phyloP scores from a whole-genome alignment of 2,329 filamentous ascomycete genomes.

The Talaromyces albobiverticillius region DNA sequence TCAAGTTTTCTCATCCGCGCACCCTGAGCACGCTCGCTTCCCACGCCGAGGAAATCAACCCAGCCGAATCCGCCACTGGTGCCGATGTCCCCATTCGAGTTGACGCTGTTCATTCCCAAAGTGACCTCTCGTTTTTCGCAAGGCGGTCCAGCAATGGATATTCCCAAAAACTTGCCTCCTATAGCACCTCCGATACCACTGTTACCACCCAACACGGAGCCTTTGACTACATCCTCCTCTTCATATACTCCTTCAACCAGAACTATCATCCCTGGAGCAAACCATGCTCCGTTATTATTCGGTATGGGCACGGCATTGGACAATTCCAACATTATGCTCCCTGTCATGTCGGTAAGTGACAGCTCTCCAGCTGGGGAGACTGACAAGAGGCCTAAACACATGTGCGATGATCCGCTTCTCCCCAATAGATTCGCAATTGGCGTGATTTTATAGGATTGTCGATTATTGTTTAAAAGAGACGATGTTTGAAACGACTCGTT shows the following conservation, averaged over 20 bases:
- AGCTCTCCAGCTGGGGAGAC: slow-evolving; percentile 78
- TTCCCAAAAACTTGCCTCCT: slow-evolving; percentile 85
- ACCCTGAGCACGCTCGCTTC: slow-evolving; percentile 81
- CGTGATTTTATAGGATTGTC: slow-evolving; percentile 75
- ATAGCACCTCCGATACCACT: slow-evolving; percentile 85
- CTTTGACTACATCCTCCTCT: slow-evolving; percentile 71
- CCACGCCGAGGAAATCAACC: slow-evolving; percentile 92
- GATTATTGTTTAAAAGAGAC: slow-evolving; percentile 63
- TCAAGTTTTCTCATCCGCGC: slow-evolving; percentile 79
- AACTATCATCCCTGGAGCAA: slow-evolving; percentile 92
- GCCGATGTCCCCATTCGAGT: slow-evolving; percentile 33
- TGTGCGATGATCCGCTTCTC: slow-evolving; percentile 77
- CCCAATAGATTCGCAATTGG: slow-evolving; percentile 75
- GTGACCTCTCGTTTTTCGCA: slow-evolving; percentile 80
- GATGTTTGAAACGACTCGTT: slow-evolving; percentile 92
- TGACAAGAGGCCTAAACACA: slow-evolving; percentile 80
- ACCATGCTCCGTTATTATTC: slow-evolving; percentile 77
- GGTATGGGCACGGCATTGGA: slow-evolving; percentile 78
- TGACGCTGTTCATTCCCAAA: slow-evolving; percentile 63
- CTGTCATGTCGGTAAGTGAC: slow-evolving; percentile 80
- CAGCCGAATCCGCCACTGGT: slow-evolving; percentile 85
- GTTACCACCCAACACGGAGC: slow-evolving; percentile 69
- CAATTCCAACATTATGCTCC: slow-evolving; percentile 81
- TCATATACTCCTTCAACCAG: slow-evolving; percentile 95
- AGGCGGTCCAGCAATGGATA: slow-evolving; percentile 87